These are phyloP conservation scores for Iris pallida DNA, from an alignment of 116 monocot species.

Conservation along the genomic window DNA sequence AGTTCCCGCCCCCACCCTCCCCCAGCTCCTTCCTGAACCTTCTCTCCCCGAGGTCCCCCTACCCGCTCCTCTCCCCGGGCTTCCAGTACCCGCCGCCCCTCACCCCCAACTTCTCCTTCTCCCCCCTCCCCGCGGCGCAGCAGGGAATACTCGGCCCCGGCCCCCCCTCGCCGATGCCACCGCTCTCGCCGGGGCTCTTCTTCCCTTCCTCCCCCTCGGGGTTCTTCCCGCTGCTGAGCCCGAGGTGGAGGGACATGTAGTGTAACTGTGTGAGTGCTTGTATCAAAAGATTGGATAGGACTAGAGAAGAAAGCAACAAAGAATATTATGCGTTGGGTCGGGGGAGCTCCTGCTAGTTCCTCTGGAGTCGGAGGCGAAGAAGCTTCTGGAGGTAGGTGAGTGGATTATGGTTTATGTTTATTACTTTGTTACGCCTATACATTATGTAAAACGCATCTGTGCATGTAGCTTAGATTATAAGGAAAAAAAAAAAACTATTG, in stretches of 20 bases:
- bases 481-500: background rate
- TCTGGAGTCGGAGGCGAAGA: conserved; percentile 1
- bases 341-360: background rate
- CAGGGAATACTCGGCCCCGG: conserved; percentile 35
- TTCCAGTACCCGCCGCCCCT: conserved; percentile 61
- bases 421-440: background rate
- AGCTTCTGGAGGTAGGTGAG: conserved; percentile 5
- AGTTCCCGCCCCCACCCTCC: conserved; percentile 29
- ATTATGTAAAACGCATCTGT: background rate
- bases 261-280: background rate
- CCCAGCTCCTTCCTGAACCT: conserved; percentile 62
- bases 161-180: conserved; percentile 14
- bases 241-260: conserved; percentile 74
- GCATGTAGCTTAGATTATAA: background rate
- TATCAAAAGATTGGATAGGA: background rate
- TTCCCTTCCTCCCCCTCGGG: conserved; percentile 76
- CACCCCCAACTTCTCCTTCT: conserved; percentile 59
- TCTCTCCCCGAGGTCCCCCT: conserved; percentile 63
- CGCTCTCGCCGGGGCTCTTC: conserved; percentile 47
- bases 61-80: conserved; percentile 66
- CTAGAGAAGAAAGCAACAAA: background rate
- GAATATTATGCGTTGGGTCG: background rate
- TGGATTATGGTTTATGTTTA: background rate
- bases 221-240: conserved; percentile 60
- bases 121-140: conserved; percentile 29